Evolutionary conservation across 2,329 filamentous ascomycete species (phyloP).

Genomic region (Tolypocladium endophyticum): DNA sequence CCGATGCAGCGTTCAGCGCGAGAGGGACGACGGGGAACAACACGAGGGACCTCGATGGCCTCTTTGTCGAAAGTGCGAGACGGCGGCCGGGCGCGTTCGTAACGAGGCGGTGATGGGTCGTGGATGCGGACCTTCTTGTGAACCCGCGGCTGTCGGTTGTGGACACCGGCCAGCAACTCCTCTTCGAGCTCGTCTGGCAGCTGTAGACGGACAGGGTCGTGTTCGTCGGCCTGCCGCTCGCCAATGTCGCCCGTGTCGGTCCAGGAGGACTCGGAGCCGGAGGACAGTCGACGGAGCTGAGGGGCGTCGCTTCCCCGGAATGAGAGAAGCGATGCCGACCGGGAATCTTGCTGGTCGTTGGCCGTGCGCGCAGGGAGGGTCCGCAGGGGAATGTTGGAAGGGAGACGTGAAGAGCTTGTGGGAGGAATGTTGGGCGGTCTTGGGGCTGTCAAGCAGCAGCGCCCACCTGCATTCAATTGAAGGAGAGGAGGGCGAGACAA

Average conservation of each 20-base stretch:
- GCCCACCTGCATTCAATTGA: conserved; percentile 42
- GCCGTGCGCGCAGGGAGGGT: conserved; percentile 43
- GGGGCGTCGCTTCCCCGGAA: conserved; percentile 22
- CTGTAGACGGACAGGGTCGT: conserved; percentile 69
- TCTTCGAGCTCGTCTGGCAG: conserved; percentile 57
- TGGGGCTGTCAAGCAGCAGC: conserved; percentile 72
- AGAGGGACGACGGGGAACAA: conserved; percentile 51
- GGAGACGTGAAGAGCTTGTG: conserved; percentile 55
- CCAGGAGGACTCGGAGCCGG: conserved; percentile 66
- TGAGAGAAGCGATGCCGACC: conserved; percentile 23
- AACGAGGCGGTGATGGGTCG: conserved; percentile 29
- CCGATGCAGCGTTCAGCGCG: conserved; percentile 62
- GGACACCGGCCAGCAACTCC: conserved; percentile 42
- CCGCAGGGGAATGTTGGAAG: conserved; percentile 80
- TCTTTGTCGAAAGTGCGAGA: conserved; percentile 51
- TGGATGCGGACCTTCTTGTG: conserved; percentile 61
- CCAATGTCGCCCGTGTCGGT: conserved; percentile 91
- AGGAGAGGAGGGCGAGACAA: conserved; percentile 10
- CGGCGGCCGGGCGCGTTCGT: conserved; percentile 22
- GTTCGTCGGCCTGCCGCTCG: conserved; percentile 75
- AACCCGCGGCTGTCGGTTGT: conserved; percentile 32
- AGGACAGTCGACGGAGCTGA: conserved; percentile 37
- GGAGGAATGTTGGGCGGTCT: conserved; percentile 76
- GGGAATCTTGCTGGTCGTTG: conserved; percentile 30
- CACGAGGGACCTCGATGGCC: conserved; percentile 71